Conservation (phyloP, 169 alveolate species). For the Plasmodium relictum region DNA sequence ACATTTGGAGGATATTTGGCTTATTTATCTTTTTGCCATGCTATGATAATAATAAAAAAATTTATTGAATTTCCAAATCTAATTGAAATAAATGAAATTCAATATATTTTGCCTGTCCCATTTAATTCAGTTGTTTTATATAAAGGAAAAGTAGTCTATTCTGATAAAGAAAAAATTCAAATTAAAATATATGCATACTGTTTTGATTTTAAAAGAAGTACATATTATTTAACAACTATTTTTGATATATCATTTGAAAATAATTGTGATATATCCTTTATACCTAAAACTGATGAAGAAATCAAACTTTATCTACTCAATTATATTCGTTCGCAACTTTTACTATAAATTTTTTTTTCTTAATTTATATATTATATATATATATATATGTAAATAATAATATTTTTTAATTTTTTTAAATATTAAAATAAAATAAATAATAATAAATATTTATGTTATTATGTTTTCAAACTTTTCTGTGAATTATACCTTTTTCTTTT, state of each 20-base stretch:
- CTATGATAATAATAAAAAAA: conserved; percentile 51
- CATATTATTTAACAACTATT: conserved; percentile 44
- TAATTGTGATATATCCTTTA: conserved; percentile 39
- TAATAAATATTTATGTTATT: not conserved
- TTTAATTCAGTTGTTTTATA: conserved; percentile 38
- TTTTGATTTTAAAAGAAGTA: conserved; percentile 53
- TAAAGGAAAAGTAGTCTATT: conserved; percentile 62
- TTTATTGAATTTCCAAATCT: conserved; percentile 30
- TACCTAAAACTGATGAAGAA: conserved; percentile 57
- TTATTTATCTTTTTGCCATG: conserved; percentile 62
- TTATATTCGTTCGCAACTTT: conserved; percentile 44
- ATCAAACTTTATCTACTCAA: conserved; percentile 26
- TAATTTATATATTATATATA: not conserved
- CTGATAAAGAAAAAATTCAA: conserved; percentile 48
- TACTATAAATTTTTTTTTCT: not conserved
- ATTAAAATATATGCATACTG: conserved; percentile 38
- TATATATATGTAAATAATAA: not conserved
- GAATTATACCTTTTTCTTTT: too few relatives aligned
- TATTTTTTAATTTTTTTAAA: not conserved
- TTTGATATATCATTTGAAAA: conserved; percentile 70
- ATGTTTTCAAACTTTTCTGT: too few relatives aligned
- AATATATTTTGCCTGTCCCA: conserved; percentile 64
- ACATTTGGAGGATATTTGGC: conserved; percentile 71
- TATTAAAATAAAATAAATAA: not conserved
- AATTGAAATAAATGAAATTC: conserved; percentile 48